Evolutionary conservation across 2,329 filamentous ascomycete species (phyloP).

Genomic region (Alternaria brassicicola): DNA sequence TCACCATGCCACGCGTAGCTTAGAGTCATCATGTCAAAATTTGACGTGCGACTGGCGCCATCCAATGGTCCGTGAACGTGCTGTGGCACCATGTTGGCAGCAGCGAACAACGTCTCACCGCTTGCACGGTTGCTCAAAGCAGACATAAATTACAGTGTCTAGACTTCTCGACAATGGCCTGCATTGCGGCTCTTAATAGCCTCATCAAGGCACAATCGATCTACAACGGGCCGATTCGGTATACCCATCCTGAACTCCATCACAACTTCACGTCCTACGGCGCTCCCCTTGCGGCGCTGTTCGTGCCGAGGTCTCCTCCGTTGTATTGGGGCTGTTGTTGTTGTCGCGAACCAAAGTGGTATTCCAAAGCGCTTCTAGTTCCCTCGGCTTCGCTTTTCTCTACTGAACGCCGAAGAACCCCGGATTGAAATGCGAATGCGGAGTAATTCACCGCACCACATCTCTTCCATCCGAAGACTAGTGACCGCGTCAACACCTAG

Average conservation of each 20-base stretch:
- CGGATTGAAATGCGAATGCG: background rate
- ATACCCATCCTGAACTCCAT: background rate
- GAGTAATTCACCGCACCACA: background rate
- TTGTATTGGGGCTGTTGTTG: background rate
- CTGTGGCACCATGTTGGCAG: conserved; percentile 23
- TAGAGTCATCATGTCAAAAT: conserved; percentile 22
- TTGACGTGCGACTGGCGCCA: conserved; percentile 26
- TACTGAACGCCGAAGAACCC: background rate
- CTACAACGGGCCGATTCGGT: conserved; percentile 9
- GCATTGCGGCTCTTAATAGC: conserved; percentile 16
- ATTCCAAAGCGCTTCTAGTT: conserved; percentile 9
- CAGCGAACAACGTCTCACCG: conserved; percentile 18
- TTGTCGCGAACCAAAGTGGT: background rate
- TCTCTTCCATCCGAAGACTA: background rate
- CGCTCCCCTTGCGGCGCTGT: conserved; percentile 6
- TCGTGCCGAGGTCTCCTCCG: background rate
- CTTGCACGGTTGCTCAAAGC: conserved; percentile 5
- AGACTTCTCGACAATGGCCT: conserved; percentile 10
- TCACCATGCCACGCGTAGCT: conserved; percentile 25
- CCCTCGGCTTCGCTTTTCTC: background rate
- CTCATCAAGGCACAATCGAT: conserved; percentile 5
- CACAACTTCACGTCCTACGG: background rate
- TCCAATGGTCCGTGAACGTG: conserved; percentile 16
- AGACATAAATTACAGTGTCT: background rate
- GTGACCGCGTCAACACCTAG: background rate